phyloP scores from a whole-genome alignment of 1,284 basidiomycete species.

The Grifola frondosa region DNA sequence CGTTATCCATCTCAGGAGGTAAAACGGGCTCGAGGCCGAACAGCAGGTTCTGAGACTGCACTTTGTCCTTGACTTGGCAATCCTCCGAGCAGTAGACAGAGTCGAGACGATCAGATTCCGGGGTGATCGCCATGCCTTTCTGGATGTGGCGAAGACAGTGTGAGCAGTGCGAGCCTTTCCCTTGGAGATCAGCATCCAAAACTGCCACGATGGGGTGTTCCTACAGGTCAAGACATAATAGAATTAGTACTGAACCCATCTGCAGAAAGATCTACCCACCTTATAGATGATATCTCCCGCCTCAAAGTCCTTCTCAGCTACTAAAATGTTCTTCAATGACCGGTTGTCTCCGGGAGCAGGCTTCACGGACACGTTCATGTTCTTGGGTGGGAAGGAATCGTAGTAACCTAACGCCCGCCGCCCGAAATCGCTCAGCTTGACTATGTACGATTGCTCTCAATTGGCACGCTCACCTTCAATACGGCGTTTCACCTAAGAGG shows the following conservation, averaged over 20 bases:
- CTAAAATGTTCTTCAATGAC: conserved; percentile 51
- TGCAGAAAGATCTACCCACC: conserved; percentile 37
- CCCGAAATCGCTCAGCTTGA: conserved; percentile 22
- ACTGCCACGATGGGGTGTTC: conserved; percentile 69
- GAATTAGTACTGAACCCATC: background rate
- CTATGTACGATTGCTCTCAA: conserved; percentile 17
- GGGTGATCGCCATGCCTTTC: conserved; percentile 41
- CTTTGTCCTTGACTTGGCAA: conserved; percentile 55
- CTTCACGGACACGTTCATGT: conserved; percentile 64
- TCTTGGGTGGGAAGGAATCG: conserved; percentile 67
- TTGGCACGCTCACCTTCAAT: conserved; percentile 69
- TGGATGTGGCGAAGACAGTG: conserved; percentile 65
- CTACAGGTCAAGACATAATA: conserved; percentile 35
- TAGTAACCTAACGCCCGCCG: conserved; percentile 60
- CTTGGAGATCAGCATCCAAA: conserved; percentile 69
- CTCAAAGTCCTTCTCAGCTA: conserved; percentile 65
- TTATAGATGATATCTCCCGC: conserved; percentile 75
- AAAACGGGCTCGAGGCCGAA: conserved; percentile 67
- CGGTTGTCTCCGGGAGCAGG: conserved; percentile 38
- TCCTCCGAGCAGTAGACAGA: conserved; percentile 71
- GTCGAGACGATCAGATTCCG: conserved; percentile 50
- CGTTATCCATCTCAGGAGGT: conserved; percentile 48
- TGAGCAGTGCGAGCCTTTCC: conserved; percentile 63
- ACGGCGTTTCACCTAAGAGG: conserved; percentile 57
- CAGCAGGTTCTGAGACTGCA: conserved; percentile 64